A percentile compares a stretch with the other conserved stretches of the same genome.
phyloP scores from a whole-genome alignment of 495 filamentous ascomycete species.

The Aspergillus cristatus region DNA sequence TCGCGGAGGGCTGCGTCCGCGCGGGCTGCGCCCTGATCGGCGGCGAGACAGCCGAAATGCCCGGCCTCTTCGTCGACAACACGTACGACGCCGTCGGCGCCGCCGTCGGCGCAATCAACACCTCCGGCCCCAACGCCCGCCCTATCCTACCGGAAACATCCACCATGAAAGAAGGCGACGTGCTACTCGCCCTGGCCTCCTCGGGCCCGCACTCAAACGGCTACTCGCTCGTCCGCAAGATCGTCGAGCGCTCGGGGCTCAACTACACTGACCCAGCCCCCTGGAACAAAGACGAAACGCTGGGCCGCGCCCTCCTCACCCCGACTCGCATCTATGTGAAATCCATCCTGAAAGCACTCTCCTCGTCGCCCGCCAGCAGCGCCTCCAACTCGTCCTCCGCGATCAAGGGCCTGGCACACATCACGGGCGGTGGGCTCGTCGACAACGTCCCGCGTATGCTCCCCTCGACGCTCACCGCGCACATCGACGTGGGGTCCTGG shows the following conservation, averaged over 20 bases:
- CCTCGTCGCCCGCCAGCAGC: conserved; percentile 25
- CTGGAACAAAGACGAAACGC: conserved; percentile 24
- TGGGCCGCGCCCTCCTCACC: conserved; percentile 68
- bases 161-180: conserved; percentile 70
- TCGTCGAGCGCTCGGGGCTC: conserved; percentile 64
- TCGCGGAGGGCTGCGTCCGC: conserved; percentile 73
- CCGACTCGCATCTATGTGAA: conserved; percentile 79
- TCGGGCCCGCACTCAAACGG: conserved; percentile 90
- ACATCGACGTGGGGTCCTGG: conserved; percentile 69
- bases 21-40: conserved; percentile 85
- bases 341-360: conserved; percentile 53
- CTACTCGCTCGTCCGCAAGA: conserved; percentile 85
- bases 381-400: conserved; percentile 51
- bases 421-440: conserved; percentile 85
- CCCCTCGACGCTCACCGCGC: conserved; percentile 60
- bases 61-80: conserved; percentile 71
- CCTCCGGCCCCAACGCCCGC: conserved; percentile 35
- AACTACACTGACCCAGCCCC: conserved; percentile 61
- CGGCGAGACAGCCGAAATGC: conserved; percentile 97
- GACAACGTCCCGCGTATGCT: conserved; percentile 95
- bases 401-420: conserved; percentile 93
- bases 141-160: conserved; percentile 65
- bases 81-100: conserved; percentile 88
- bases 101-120: conserved; percentile 72
- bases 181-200: conserved; percentile 73